phyloP scores from a whole-genome alignment of 257 asterid species.

The Solanum pennellii region DNA sequence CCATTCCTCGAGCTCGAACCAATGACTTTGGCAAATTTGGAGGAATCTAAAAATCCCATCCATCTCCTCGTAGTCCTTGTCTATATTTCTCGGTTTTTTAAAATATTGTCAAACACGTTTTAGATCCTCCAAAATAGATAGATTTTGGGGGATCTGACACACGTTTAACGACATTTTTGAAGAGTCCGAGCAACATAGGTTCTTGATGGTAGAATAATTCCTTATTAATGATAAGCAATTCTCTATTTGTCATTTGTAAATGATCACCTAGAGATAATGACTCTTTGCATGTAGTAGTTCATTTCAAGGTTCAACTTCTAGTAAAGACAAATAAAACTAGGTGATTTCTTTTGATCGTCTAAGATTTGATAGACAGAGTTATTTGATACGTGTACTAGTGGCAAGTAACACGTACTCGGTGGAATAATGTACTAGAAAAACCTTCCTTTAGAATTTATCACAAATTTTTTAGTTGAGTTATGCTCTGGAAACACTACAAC shows the following conservation, averaged over 20 bases:
- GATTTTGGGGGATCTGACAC: background rate
- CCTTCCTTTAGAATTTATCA: background rate
- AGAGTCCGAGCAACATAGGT: background rate
- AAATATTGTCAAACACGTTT: background rate
- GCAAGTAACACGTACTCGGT: background rate
- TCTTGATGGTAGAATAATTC: background rate
- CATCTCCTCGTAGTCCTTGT: background rate
- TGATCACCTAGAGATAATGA: background rate
- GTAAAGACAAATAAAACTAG: background rate
- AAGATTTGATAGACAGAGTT: background rate
- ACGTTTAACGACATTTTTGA: background rate
- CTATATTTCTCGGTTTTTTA: background rate
- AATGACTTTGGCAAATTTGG: background rate
- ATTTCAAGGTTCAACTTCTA: background rate
- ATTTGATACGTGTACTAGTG: background rate
- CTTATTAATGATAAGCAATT: background rate
- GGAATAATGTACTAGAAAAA: background rate
- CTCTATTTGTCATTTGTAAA: background rate
- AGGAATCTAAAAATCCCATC: background rate
- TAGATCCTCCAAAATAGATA: background rate
- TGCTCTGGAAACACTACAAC: background rate
- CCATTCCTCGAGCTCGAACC: background rate
- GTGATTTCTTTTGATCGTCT: background rate
- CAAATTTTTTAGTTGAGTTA: background rate
- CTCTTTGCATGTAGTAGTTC: background rate